Conservation (phyloP, 1,284 basidiomycete species). For the Anthracocystis panici-leucophaei region DNA sequence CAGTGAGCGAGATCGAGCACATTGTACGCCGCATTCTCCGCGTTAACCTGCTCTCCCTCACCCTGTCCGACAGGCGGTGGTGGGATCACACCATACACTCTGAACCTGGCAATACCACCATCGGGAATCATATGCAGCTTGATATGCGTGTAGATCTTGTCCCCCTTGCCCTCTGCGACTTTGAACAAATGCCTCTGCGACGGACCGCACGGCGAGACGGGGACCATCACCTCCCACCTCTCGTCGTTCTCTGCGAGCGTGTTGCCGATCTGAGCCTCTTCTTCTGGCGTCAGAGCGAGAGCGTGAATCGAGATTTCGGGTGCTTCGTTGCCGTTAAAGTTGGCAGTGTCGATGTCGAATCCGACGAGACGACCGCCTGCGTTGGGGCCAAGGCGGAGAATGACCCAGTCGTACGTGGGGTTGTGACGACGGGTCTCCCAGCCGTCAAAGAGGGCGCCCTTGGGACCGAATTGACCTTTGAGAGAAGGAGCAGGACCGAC, state of each 20-base stretch:
- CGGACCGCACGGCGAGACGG: conserved; percentile 74
- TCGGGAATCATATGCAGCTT: conserved; percentile 97
- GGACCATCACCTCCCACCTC: conserved; percentile 62
- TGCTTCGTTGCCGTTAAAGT: conserved; percentile 93
- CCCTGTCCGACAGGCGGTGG: conserved; percentile 61
- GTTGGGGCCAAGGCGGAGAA: conserved; percentile 85
- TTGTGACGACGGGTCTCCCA: conserved; percentile 96
- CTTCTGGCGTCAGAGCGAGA: conserved; percentile 32
- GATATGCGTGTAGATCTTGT: conserved; percentile 79
- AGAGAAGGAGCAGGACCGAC: conserved; percentile 71
- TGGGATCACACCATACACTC: conserved; percentile 67
- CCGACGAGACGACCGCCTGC: conserved; percentile 79
- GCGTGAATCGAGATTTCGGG: conserved; percentile 60
- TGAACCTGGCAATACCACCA: conserved; percentile 77
- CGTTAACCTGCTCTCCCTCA: conserved; percentile 66
- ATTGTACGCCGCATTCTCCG: conserved; percentile 67
- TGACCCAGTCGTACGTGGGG: conserved; percentile 88
- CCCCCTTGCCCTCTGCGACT: conserved; percentile 69
- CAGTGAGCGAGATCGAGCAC: conserved; percentile 88
- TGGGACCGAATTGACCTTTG: conserved; percentile 94
- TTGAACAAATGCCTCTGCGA: conserved; percentile 87
- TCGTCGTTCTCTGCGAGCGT: conserved; percentile 59
- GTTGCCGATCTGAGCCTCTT: conserved; percentile 42
- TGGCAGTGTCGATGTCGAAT: conserved; percentile 94
- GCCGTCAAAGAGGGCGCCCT: conserved; percentile 92